Base-by-base conservation (phyloP, 345 rosid genomes). In the Camelina hispida region DNA sequence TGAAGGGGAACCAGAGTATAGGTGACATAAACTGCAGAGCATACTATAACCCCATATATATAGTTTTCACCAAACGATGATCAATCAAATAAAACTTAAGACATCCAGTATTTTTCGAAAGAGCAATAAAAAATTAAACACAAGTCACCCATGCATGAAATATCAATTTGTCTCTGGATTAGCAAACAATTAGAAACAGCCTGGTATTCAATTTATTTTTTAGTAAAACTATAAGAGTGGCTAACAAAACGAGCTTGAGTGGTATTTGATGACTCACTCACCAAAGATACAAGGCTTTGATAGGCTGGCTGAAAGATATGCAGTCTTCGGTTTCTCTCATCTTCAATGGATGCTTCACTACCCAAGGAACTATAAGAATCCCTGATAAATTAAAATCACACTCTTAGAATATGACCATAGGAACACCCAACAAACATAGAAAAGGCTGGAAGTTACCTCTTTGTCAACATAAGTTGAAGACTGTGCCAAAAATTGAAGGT, bases 401-500 rank as follows among this genome's bases (percentile, higher is more conserved):
- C 35, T 13, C 64, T 73, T 66, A 79, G 73, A 65, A 73, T 55
- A 69, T 68, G 71, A 61, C 54, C 50, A 20, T 14, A 60, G 50
- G 57, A 70, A 65, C 35, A 71, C 56, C 65, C 40, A 66, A 30
- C 7, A 60, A 70, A 54, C 46, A 38, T 55, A 38, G 53, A 40
- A 69, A 53, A 81, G 58, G 42, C 66, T 69, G 48, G 48, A 48
- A 13, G 40, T 69, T 78, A 91, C 99, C 97, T 89, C 82, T 80
- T 87, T 54, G 89, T 90, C 89, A 95, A 83, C 62, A 82, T 75
- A 74, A 85, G 84, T 81, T 95, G 99, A 86, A 95, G 98, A 88
- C 85, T 90, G 76, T 95, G 99, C 99, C 99, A 95, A 84, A 93
- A 95, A 77, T 95, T 95, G 78, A 93, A 95, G 22, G 99, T 95